phyloP scores from a whole-genome alignment of 2,329 filamentous ascomycete species.

The Herpomyces periplanetae region DNA sequence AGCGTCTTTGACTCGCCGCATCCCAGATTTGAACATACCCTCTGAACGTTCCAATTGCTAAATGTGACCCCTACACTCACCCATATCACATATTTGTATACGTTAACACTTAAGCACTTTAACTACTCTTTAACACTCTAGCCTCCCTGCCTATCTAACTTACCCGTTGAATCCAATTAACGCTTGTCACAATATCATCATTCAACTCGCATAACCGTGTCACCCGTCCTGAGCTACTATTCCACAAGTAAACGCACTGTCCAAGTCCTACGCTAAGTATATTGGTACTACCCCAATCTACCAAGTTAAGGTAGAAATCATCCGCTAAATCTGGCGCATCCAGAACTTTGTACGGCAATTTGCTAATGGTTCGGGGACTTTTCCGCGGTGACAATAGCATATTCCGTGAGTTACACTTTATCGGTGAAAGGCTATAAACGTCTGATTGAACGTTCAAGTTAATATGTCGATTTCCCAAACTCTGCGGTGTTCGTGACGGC shows the following conservation, averaged over 20 bases:
- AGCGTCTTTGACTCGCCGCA: conserved; percentile 39
- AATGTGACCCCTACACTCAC: conserved; percentile 27
- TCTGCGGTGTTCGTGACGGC: conserved; percentile 56
- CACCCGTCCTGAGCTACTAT: conserved; percentile 55
- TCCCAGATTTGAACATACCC: conserved; percentile 94
- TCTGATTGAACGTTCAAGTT: conserved; percentile 69
- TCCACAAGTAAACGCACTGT: conserved; percentile 92
- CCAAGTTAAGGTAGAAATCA: conserved; percentile 86
- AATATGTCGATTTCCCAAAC: conserved; percentile 42
- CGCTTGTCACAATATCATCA: conserved; percentile 77
- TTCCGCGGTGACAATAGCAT: conserved; percentile 69
- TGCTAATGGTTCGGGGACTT: conserved; percentile 57
- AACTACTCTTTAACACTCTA: conserved; percentile 1
- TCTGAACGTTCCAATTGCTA: conserved; percentile 76
- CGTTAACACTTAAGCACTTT: too few species aligned
- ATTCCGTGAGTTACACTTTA: conserved; percentile 62
- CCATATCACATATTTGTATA: conserved; percentile 1
- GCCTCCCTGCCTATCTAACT: conserved; percentile 4
- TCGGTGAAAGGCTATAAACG: conserved; percentile 75
- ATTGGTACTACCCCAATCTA: conserved; percentile 89
- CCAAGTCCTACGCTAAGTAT: conserved; percentile 70
- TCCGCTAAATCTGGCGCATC: conserved; percentile 85
- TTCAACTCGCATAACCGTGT: conserved; percentile 72
- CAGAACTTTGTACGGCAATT: conserved; percentile 86
- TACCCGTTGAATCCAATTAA: conserved; percentile 79